These are phyloP conservation scores for Alternaria brassicicola DNA, from an alignment of 2,329 filamentous ascomycete genomes.

Conservation along the genomic window DNA sequence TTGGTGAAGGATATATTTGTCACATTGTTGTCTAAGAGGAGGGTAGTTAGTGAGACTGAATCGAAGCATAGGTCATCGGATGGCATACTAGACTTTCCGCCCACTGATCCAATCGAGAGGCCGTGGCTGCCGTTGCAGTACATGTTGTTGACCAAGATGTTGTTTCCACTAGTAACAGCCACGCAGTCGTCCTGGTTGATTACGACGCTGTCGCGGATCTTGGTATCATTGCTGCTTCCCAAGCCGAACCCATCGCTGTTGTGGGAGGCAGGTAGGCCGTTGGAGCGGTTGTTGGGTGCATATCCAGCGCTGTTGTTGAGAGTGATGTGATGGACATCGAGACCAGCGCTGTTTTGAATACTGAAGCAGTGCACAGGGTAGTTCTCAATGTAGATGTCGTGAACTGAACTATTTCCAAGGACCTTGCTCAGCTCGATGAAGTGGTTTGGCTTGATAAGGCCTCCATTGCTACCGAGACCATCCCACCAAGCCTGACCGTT, in stretches of 20 bases:
- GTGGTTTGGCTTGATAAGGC: slow-evolving; percentile 43
- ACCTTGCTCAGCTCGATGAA: slow-evolving; percentile 49
- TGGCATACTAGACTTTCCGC: slow-evolving; percentile 36
- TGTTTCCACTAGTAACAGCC: slow-evolving; percentile 60
- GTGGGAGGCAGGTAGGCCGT: slow-evolving; percentile 33
- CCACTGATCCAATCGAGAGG: slow-evolving; percentile 63
- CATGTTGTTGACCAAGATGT: slow-evolving; percentile 40
- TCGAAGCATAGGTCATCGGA: too few relatives aligned
- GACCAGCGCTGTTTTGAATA: slow-evolving; percentile 48
- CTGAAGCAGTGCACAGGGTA: slow-evolving; percentile 60
- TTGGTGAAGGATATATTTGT: slow-evolving; percentile 53
- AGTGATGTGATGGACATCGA: slow-evolving; percentile 56
- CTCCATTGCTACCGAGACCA: slow-evolving; percentile 55
- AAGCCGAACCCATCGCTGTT: slow-evolving; percentile 65
- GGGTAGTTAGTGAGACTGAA: background rate
- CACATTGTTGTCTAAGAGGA: slow-evolving; percentile 38
- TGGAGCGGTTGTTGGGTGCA: slow-evolving; percentile 31
- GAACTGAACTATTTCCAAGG: slow-evolving; percentile 47
- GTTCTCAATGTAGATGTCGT: slow-evolving; percentile 58
- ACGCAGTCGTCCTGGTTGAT: slow-evolving; percentile 65
- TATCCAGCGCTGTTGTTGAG: slow-evolving; percentile 64
- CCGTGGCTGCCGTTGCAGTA: slow-evolving; percentile 60
- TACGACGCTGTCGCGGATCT: slow-evolving; percentile 54
- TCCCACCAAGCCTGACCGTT: slow-evolving; percentile 35
- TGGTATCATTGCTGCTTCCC: slow-evolving; percentile 49